Evolutionary conservation across 23 red algal species (phyloP).

Genomic region (Cyanidioschyzon merolae): DNA sequence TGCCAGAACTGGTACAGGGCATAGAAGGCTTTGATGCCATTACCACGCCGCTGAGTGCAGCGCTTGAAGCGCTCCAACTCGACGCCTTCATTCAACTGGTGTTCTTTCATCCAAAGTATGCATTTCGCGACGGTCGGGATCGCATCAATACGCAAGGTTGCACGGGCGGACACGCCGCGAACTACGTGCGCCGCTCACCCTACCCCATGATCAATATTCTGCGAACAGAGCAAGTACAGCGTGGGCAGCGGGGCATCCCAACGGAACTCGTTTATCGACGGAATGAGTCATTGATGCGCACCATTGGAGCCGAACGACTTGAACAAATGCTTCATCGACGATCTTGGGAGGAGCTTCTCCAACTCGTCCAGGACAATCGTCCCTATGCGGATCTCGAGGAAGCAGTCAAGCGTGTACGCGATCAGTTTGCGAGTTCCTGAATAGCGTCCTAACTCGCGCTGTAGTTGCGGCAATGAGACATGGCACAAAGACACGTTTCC

Average conservation of each 20-base stretch:
- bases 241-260: constrained; percentile 1
- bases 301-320: background rate
- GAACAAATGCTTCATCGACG: background rate
- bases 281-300: background rate
- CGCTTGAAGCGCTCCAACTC: background rate
- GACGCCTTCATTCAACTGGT: constrained; percentile 5
- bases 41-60: background rate
- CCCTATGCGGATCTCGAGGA: background rate
- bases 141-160: background rate
- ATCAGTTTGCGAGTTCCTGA: no score
- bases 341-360: background rate
- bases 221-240: constrained; percentile 2
- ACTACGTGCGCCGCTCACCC: background rate
- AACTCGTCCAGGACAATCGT: background rate
- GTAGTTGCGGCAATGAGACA: no score
- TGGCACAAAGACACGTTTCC: no score
- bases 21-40: constrained; percentile 12
- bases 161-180: background rate
- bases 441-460: no score
- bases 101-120: constrained; percentile 7
- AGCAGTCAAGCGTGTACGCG: background rate
- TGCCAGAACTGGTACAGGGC: background rate
- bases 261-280: constrained; percentile 1
- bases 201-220: constrained; percentile 15
- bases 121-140: background rate